A percentile compares a stretch with the other conserved stretches of the same genome.
phyloP scores from a whole-genome alignment of 2,329 filamentous ascomycete species.

The Sporothrix curviconia region DNA sequence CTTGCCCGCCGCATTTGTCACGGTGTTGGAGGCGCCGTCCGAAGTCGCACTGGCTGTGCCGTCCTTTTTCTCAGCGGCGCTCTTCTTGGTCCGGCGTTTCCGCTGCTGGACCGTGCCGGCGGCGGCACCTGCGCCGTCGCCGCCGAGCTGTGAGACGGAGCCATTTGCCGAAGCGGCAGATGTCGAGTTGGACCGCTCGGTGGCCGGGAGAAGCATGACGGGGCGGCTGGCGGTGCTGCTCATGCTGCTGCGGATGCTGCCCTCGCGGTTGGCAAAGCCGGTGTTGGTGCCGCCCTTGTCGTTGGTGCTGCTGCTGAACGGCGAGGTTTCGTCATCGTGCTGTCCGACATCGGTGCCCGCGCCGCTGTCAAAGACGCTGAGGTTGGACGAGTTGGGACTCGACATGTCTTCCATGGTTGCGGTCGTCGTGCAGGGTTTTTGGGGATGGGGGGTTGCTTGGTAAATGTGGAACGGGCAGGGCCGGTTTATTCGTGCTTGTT shows the following conservation, averaged over 20 bases:
- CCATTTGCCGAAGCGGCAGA: constrained; percentile 3
- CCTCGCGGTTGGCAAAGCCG: neutral
- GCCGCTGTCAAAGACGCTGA: constrained; percentile 19
- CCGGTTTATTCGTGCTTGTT: neutral
- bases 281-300: neutral
- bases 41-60: constrained; percentile 8
- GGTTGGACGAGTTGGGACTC: constrained; percentile 18
- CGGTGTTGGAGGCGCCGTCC: constrained; percentile 19
- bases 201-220: constrained; percentile 10
- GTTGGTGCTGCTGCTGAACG: constrained; percentile 16
- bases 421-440: neutral
- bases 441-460: neutral
- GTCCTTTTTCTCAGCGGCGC: constrained; percentile 16
- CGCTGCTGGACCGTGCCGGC: constrained; percentile 11
- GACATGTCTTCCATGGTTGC: constrained; percentile 19
- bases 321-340: constrained; percentile 17
- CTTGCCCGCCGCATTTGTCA: constrained; percentile 37
- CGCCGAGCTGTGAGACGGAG: neutral
- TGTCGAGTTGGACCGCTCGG: neutral
- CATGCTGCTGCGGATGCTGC: constrained; percentile 13
- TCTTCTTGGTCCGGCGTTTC: constrained; percentile 17
- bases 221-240: constrained; percentile 10
- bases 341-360: constrained; percentile 11
- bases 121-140: too few relatives aligned
- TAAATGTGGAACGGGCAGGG: neutral